Evolutionary conservation across 345 rosid genomes (phyloP), one percentile per base, ranked within the genome.

Genomic region (Linum usitatissimum): DNA sequence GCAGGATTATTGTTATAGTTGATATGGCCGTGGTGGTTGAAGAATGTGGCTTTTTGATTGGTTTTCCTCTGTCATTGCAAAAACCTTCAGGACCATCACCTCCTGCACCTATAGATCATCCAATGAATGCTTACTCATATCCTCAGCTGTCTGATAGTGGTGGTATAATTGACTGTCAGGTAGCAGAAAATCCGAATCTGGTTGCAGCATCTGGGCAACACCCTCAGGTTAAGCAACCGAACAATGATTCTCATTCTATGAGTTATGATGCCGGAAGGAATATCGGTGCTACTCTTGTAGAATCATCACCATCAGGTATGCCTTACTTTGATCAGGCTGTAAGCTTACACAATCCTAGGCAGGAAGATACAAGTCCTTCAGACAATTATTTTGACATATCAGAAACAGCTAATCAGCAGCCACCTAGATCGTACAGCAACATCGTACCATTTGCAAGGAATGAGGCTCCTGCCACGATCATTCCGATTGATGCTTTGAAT

Each of bases 401-500:
- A 3, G 5, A 19, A 19, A 9, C 59, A 18, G 59, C 59, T 18
- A 18, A 55, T 55, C 59, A 55, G 59, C 59, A 55, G 28, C 59
- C 59, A 19, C 59, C 28, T 55, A 18, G 10, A 28, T 5, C 18
- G 59, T 55, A 55, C 59, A 55, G 6, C 12, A 19, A 19, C 30
- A 55, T 28, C 13, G 59, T 18, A 55, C 30, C 59, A 18, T 18
- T 55, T 18, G 8, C 59, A 6, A 55, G 14, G 59, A 55, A 55
- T 55, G 59, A 55, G 18, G 59, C 59, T 55, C 59, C 59, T 12
- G 30, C 59, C 1, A 55, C 20, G 30, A 55, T 55, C 9, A 55
- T 55, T 55, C 59, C 30, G 2, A 19, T 55, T 55, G 28, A 6
- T 55, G 59, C 59, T 55, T 18, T 55, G 59, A 55, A 55, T 55